phyloP scores from a whole-genome alignment of 2,329 filamentous ascomycete genomes.

The Zelopaecilomyces penicillatus region DNA sequence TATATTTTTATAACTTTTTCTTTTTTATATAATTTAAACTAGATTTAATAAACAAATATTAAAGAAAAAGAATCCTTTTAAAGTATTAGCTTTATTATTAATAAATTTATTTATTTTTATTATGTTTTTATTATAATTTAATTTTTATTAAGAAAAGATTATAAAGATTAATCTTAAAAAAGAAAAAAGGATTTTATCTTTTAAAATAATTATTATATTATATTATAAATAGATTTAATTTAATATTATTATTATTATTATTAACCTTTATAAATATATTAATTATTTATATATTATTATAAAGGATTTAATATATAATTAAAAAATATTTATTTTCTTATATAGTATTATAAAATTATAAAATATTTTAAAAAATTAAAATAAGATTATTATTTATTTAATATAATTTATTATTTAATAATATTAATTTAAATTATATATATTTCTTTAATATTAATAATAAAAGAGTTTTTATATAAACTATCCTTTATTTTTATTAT shows the following conservation, averaged over 20 bases:
- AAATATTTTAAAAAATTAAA: background rate
- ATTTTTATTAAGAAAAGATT: too few relatives aligned
- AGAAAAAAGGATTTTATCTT: too few relatives aligned
- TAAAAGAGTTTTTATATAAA: background rate
- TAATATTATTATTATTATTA: background rate
- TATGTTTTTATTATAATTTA: too few relatives aligned
- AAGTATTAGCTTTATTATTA: too few relatives aligned
- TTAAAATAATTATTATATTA: too few relatives aligned
- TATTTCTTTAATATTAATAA: background rate
- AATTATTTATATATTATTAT: slow-evolving; percentile 1
- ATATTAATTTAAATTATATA: slow-evolving; percentile 1
- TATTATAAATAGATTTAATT: too few relatives aligned
- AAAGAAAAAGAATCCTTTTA: too few relatives aligned
- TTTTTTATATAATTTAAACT: too few relatives aligned
- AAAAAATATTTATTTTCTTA: background rate
- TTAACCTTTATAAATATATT: background rate
- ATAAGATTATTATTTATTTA: background rate
- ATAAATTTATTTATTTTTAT: too few relatives aligned
- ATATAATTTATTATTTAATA: background rate
- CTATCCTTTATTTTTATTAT: background rate
- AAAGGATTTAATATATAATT: background rate
- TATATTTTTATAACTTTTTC: too few relatives aligned
- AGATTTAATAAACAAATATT: too few relatives aligned
- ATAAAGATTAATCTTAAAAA: too few relatives aligned
- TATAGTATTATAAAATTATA: background rate